Percentiles rank a stretch among this genome's conserved stretches.
Evolutionary conservation across 805 yeast species (phyloP).

Genomic region (Suhomyces pyralidae): DNA sequence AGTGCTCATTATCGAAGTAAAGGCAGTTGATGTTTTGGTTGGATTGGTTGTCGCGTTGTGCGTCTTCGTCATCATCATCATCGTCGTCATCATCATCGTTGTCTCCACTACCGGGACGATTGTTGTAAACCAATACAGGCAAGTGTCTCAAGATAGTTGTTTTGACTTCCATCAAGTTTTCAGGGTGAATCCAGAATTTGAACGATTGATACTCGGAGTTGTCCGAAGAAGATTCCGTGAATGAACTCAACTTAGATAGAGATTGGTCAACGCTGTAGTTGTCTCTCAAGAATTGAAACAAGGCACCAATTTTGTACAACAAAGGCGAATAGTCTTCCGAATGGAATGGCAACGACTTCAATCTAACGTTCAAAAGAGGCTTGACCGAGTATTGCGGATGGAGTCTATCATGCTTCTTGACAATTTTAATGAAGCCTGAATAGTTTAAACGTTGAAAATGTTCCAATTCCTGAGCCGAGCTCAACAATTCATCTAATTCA

Average conservation of each 20-base stretch:
- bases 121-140: conserved; percentile 78
- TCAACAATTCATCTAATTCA: conserved; percentile 69
- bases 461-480: conserved; percentile 80
- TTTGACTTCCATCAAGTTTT: conserved; percentile 93
- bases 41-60: conserved; percentile 21
- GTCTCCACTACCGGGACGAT: conserved; percentile 40
- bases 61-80: conserved; percentile 43
- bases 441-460: conserved; percentile 87
- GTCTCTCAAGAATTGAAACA: conserved; percentile 80
- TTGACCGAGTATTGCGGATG: conserved; percentile 87
- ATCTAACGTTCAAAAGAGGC: conserved; percentile 83
- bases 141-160: conserved; percentile 90
- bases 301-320: conserved; percentile 72
- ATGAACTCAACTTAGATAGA: conserved; percentile 47
- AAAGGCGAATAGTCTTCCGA: conserved; percentile 93
- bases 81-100: conserved; percentile 50
- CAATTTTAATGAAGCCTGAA: conserved; percentile 93
- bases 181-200: conserved; percentile 97
- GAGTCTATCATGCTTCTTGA: conserved; percentile 91
- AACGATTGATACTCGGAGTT: conserved; percentile 54
- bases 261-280: conserved; percentile 54
- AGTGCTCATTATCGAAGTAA: conserved; percentile 80
- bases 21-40: conserved; percentile 78
- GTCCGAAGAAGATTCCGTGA: conserved; percentile 33
- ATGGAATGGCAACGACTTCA: conserved; percentile 86